Conservation (phyloP, 345 rosid species). For the Raphanus sativus region DNA sequence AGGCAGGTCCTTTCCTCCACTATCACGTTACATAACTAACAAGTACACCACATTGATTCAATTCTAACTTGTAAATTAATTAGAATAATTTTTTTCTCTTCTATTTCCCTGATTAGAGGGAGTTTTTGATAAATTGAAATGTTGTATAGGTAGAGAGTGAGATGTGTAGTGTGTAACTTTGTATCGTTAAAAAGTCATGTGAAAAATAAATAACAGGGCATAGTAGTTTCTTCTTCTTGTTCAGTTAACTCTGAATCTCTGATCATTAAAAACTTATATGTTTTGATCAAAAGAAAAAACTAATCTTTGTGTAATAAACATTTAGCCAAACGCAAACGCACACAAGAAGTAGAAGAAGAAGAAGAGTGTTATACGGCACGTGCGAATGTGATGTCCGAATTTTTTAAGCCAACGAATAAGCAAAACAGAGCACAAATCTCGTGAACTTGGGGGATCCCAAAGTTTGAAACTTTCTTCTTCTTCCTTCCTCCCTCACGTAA, state of each 20-base stretch:
- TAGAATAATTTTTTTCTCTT: constrained; percentile 5
- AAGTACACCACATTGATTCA: not conserved
- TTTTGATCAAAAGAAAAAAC: not conserved
- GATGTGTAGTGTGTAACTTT: not conserved
- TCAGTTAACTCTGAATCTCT: not conserved
- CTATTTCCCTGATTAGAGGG: not conserved
- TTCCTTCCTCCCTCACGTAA: not conserved
- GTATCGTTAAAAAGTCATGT: not conserved
- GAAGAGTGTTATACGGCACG: not conserved
- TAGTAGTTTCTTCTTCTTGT: not conserved
- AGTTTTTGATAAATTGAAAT: not conserved
- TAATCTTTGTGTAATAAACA: not conserved
- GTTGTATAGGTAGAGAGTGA: not conserved
- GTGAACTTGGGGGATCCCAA: not conserved
- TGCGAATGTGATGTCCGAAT: not conserved
- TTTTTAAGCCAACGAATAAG: not conserved
- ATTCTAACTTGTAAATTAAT: constrained; percentile 39
- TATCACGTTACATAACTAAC: not conserved
- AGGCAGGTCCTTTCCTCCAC: constrained; percentile 25
- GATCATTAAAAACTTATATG: too few relatives aligned
- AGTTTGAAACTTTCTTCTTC: constrained; percentile 20
- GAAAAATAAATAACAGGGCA: not conserved
- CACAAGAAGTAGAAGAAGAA: not conserved
- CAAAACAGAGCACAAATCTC: not conserved
- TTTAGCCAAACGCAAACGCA: not conserved